These are phyloP conservation scores for Podosphaera xanthii DNA, from an alignment of 2,329 filamentous ascomycete genomes.

Conservation along the genomic window DNA sequence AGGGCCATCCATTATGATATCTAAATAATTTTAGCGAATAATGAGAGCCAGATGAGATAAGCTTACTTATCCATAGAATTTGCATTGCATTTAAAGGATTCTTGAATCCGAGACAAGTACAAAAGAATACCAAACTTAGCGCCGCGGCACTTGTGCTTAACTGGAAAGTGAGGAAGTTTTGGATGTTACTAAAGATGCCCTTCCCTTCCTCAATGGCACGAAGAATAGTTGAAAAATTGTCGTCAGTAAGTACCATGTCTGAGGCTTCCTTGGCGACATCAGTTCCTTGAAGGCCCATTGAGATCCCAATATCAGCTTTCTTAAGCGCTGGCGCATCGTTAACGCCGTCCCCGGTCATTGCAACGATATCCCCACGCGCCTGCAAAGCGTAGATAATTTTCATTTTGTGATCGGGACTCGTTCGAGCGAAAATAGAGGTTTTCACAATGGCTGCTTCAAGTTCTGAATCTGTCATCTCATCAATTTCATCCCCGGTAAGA, in stretches of 20 bases:
- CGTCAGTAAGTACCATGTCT: conserved; percentile 82
- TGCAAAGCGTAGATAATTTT: conserved; percentile 89
- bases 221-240: conserved; percentile 79
- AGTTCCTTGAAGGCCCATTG: conserved; percentile 85
- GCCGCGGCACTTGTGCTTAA: conserved; percentile 91
- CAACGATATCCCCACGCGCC: conserved; percentile 81
- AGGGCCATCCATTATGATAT: conserved; percentile 98
- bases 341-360: conserved; percentile 96
- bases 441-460: conserved; percentile 66
- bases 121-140: conserved; percentile 72
- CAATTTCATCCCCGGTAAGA: conserved; percentile 75
- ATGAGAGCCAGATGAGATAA: not conserved
- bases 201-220: conserved; percentile 96
- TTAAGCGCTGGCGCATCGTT: conserved; percentile 95
- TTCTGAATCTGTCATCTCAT: conserved; percentile 69
- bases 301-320: conserved; percentile 91
- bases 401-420: conserved; percentile 92
- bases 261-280: conserved; percentile 92
- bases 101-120: conserved; percentile 78
- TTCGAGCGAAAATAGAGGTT: conserved; percentile 87
- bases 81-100: conserved; percentile 98
- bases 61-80: conserved; percentile 97
- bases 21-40: conserved; percentile 23
- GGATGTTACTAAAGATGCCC: conserved; percentile 98
- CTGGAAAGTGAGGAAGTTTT: conserved; percentile 97